Percentiles rank a stretch among this genome's conserved stretches.
These are phyloP conservation scores for Pseudozyma tsukubaensis DNA, from an alignment of 1,284 basidiomycete genomes.

Conservation along the genomic window DNA sequence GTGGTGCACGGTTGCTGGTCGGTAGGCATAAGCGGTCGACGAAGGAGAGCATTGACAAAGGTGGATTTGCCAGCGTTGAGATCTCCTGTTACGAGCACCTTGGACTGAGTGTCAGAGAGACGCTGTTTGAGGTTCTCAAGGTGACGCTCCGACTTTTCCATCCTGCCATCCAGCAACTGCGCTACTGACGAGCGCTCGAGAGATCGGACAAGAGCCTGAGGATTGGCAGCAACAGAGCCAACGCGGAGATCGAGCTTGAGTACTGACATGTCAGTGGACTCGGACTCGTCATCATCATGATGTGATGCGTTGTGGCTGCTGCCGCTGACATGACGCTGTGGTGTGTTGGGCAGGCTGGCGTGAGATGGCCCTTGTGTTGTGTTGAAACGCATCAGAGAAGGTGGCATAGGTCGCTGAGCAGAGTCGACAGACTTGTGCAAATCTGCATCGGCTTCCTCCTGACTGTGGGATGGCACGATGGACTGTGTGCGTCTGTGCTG, in stretches of 20 bases:
- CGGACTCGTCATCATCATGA: slow-evolving; percentile 25
- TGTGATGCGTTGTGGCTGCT: not conserved
- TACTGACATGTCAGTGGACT: slow-evolving; percentile 70
- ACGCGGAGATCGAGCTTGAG: slow-evolving; percentile 93
- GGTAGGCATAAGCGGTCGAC: slow-evolving; percentile 85
- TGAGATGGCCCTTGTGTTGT: slow-evolving; percentile 28
- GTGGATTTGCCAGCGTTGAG: slow-evolving; percentile 99
- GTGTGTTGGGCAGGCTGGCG: slow-evolving; percentile 47
- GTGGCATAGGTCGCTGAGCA: slow-evolving; percentile 27
- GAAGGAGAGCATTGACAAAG: slow-evolving; percentile 90
- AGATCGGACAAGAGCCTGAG: slow-evolving; percentile 85
- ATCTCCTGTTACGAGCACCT: slow-evolving; percentile 98
- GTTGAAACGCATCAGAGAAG: slow-evolving; percentile 38
- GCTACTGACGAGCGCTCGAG: slow-evolving; percentile 93
- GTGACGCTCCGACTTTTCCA: slow-evolving; percentile 81
- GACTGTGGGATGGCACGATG: slow-evolving; percentile 21
- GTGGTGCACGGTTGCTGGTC: slow-evolving; percentile 99
- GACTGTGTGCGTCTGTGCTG: slow-evolving; percentile 39
- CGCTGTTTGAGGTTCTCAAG: slow-evolving; percentile 86
- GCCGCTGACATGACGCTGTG: slow-evolving; percentile 19
- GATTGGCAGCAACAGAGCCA: slow-evolving; percentile 73
- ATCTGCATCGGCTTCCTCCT: slow-evolving; percentile 32
- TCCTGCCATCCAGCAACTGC: slow-evolving; percentile 87
- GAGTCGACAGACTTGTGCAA: slow-evolving; percentile 18
- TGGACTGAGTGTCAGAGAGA: slow-evolving; percentile 90